Evolutionary conservation across 2,329 filamentous ascomycete species (phyloP).

Genomic region (Parastagonospora nodorum): DNA sequence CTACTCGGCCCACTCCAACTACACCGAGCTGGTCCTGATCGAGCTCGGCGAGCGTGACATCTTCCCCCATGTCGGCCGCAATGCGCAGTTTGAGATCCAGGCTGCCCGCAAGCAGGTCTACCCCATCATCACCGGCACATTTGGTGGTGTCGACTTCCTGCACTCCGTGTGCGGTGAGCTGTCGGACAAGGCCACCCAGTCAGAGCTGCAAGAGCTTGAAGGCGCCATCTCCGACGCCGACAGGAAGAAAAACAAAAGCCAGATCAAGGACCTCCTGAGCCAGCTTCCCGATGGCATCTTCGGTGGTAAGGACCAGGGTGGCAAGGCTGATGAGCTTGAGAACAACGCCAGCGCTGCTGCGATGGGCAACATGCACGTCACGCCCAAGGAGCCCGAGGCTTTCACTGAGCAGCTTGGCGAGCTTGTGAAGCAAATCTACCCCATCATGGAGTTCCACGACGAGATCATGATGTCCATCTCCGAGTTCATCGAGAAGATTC

Average conservation of each 20-base stretch:
- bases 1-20: constrained; percentile 93
- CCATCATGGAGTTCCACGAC: constrained; percentile 89
- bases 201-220: constrained; percentile 86
- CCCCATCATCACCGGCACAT: constrained; percentile 87
- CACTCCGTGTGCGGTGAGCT: constrained; percentile 82
- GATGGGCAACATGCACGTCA: constrained; percentile 74
- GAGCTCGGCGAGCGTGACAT: constrained; percentile 80
- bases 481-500: constrained; percentile 81
- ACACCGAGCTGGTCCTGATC: constrained; percentile 83
- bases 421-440: constrained; percentile 80
- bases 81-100: constrained; percentile 71
- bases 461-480: constrained; percentile 80
- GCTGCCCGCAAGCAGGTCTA: constrained; percentile 72
- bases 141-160: constrained; percentile 92
- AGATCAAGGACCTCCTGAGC: constrained; percentile 78
- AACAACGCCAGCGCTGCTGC: constrained; percentile 74
- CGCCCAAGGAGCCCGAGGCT: constrained; percentile 80
- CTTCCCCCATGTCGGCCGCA: constrained; percentile 84
- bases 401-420: constrained; percentile 78
- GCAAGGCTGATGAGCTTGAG: constrained; percentile 80
- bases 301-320: constrained; percentile 73
- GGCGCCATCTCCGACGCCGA: constrained; percentile 71
- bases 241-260: constrained; percentile 70
- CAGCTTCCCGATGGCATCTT: constrained; percentile 83
- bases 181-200: constrained; percentile 87